These are phyloP conservation scores for Plasmodium fragile DNA, from an alignment of 169 alveolate species.

Conservation along the genomic window DNA sequence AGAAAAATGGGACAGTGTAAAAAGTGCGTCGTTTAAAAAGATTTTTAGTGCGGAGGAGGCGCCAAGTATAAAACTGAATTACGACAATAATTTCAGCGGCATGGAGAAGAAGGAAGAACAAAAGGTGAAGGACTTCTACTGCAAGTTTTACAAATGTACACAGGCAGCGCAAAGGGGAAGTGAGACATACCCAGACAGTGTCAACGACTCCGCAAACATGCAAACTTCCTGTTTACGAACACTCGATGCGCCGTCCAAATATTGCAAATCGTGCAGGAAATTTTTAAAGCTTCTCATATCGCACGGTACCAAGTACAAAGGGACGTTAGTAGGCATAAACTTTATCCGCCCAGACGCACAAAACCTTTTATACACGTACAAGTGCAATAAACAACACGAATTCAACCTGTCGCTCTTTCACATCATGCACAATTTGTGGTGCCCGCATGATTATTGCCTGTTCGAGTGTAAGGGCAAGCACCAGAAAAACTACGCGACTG, in stretches of 20 bases:
- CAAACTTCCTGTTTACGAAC: neutral
- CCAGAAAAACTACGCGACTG: constrained; percentile 28
- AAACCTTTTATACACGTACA: constrained; percentile 19
- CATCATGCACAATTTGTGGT: constrained; percentile 44
- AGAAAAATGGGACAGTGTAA: constrained; percentile 13
- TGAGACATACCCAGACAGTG: neutral
- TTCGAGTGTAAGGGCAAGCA: constrained; percentile 26
- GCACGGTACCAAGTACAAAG: constrained; percentile 48
- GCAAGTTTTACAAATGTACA: constrained; percentile 30
- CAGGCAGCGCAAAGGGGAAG: neutral
- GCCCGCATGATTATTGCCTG: constrained; percentile 51
- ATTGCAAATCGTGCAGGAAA: constrained; percentile 53
- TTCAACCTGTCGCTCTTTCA: constrained; percentile 43
- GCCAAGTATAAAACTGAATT: neutral
- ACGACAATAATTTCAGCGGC: constrained; percentile 9
- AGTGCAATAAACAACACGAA: constrained; percentile 26
- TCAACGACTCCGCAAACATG: neutral
- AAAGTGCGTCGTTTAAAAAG: constrained; percentile 18
- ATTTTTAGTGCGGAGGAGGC: constrained; percentile 28
- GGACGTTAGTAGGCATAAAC: constrained; percentile 22
- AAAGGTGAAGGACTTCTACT: constrained; percentile 20
- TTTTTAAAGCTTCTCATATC: constrained; percentile 24
- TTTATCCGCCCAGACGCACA: constrained; percentile 20
- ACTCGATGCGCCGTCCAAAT: constrained; percentile 11
- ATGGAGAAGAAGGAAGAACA: constrained; percentile 39